Conservation (phyloP, 2,329 filamentous ascomycete genomes). For the Alternaria arbusti region DNA sequence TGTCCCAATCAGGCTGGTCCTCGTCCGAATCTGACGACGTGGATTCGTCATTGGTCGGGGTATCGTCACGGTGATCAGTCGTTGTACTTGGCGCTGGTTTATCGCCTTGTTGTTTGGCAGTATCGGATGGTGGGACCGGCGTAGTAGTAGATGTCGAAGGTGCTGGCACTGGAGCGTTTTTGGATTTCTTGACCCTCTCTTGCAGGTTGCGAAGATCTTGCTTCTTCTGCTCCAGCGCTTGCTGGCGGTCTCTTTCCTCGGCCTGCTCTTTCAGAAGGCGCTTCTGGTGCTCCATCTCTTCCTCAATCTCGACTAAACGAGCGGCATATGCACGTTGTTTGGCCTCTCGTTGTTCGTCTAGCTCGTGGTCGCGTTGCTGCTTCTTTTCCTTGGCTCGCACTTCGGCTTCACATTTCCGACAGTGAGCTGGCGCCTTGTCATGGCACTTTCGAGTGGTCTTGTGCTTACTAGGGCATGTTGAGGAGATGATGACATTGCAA, state of each 20-base stretch:
- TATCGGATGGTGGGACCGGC: not conserved
- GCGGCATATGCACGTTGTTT: constrained; percentile 55
- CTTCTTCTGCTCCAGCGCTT: constrained; percentile 55
- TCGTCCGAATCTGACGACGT: not conserved
- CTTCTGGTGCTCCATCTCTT: constrained; percentile 60
- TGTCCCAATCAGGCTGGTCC: constrained; percentile 13
- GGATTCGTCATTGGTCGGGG: not conserved
- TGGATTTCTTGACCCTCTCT: constrained; percentile 6
- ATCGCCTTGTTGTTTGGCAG: not conserved
- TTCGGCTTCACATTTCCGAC: constrained; percentile 61
- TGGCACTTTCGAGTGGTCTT: constrained; percentile 57
- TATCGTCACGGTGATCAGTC: not conserved
- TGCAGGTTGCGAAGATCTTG: constrained; percentile 55
- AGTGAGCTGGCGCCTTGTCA: constrained; percentile 46
- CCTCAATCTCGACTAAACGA: constrained; percentile 58
- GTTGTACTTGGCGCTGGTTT: not conserved
- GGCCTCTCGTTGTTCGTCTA: constrained; percentile 58
- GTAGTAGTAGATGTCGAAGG: not conserved
- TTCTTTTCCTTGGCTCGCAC: constrained; percentile 54
- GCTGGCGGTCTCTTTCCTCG: constrained; percentile 55
- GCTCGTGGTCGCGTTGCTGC: constrained; percentile 55
- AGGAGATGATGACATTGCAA: constrained; percentile 54
- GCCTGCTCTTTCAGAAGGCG: constrained; percentile 52
- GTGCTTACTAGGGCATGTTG: constrained; percentile 62
- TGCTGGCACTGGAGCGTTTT: not conserved